Evolutionary conservation across 2,329 filamentous ascomycete species (phyloP), one percentile per base, ranked within the genome.

Genomic region (Fusarium mundagurra): DNA sequence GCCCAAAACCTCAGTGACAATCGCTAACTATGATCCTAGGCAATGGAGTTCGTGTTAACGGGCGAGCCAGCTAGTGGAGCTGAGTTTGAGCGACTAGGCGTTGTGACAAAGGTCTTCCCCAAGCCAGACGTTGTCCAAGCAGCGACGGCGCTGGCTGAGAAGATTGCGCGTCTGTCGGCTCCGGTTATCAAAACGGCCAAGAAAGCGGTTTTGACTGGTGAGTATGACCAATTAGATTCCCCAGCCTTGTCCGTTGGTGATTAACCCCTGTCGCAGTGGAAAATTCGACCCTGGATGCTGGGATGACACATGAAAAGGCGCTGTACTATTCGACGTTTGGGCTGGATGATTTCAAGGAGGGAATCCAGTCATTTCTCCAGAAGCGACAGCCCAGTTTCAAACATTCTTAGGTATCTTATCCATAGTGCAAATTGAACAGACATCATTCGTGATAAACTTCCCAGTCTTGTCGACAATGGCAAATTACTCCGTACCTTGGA

Each of bases 261-360:
- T 45, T 71, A 39, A 73, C 51, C 27, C 24, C 22, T 44, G 33
- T 12, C n/a, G 18, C 24, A 74, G 71, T 61, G n/a, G 62, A 74
- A 43, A 68, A 57, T 10, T 64, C 33, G 3, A 72, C 60, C 7
- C 63, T 74, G 2, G 64, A 48, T 9, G 63, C 63, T 34, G 71
- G 71, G 16, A 74, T 74, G 71, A 51, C 47, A 13, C 63, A 74
- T 34, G 71, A 74, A 48, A 74, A 74, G 33, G 36, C 71, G 9
- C 50, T 74, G 1, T 74, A 74, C 22, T 74, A 74, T 22, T 74
- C 71, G 4, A 74, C 71, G 1, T 74, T 74, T 22, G 58, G 71
- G 2, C 47, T 74, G 6, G 53, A 67, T 11, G 71, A 74, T 20
- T 74, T 74, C n/a, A 60, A 61, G 24, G 71, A 74, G 50, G 71